Conservation (phyloP, 176 grass and related monocot genomes). For the Zizania latifolia region DNA sequence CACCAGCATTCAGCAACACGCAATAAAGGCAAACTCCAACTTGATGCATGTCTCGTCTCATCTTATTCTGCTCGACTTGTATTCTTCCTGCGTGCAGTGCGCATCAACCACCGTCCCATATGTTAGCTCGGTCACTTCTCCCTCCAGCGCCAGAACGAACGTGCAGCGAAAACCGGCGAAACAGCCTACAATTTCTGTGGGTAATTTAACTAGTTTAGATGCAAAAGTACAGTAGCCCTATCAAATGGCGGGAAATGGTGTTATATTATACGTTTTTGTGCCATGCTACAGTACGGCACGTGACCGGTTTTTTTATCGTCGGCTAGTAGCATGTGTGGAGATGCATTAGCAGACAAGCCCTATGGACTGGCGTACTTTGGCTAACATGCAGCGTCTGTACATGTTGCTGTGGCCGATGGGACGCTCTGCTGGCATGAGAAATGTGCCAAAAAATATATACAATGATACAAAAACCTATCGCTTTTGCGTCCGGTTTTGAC, state of each 20-base stretch:
- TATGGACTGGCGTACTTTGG: not conserved
- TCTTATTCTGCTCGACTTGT: conserved; percentile 22
- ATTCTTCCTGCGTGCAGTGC: not conserved
- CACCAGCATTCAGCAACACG: not conserved
- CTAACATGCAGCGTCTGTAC: not conserved
- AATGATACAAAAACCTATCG: not conserved
- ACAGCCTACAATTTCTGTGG: not conserved
- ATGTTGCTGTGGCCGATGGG: not conserved
- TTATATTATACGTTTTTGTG: not conserved
- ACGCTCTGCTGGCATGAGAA: not conserved
- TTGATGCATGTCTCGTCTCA: conserved; percentile 8
- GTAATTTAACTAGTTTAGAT: not conserved
- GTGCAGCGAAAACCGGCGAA: not conserved
- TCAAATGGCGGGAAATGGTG: too few relatives aligned
- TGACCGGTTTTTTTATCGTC: not conserved
- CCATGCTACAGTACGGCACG: conserved; percentile 21
- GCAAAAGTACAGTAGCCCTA: too few relatives aligned
- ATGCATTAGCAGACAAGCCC: not conserved
- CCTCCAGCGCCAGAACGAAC: not conserved
- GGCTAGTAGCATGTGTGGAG: not conserved
- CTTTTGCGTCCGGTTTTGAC: not conserved
- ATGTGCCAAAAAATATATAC: too few relatives aligned
- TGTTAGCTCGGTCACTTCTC: not conserved
- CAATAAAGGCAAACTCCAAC: conserved; percentile 25
- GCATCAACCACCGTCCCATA: not conserved